A percentile compares a stretch with the other conserved stretches of the same genome.
Conservation (phyloP, 345 rosid species). For the Aquilaria yunnanensis region DNA sequence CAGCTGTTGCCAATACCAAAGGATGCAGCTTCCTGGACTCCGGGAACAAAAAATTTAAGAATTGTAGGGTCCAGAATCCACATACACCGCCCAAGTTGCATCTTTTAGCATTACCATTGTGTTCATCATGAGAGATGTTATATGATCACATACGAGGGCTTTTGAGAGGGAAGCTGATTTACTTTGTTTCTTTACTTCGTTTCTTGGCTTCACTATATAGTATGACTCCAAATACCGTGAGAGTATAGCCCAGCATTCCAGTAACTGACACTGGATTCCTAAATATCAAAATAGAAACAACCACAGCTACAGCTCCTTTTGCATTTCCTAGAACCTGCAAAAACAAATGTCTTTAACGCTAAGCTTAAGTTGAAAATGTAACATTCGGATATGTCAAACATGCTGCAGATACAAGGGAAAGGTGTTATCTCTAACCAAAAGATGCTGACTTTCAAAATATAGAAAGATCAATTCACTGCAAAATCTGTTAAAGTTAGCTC, state of each 20-base stretch:
- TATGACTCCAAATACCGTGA: slow-evolving; percentile 35
- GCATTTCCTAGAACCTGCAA: slow-evolving; percentile 42
- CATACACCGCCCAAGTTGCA: no score
- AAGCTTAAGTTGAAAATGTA: no score
- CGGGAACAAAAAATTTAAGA: not conserved
- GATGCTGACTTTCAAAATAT: no score
- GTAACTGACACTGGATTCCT: slow-evolving; percentile 37
- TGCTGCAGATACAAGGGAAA: not conserved
- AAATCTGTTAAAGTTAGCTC: no score
- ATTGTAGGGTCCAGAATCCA: not conserved
- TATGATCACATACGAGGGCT: no score
- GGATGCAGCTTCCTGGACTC: not conserved
- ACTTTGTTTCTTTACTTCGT: slow-evolving; percentile 5
- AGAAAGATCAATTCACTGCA: no score
- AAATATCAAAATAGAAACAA: slow-evolving; percentile 33
- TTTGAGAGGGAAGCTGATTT: no score
- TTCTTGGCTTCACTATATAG: slow-evolving; percentile 41
- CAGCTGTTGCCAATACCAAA: not conserved
- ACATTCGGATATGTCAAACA: no score
- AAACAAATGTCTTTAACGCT: not conserved
- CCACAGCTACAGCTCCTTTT: slow-evolving; percentile 40
- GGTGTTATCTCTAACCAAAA: no score
- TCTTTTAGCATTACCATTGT: no score
- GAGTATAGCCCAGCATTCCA: slow-evolving; percentile 37
- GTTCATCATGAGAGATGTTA: not conserved